Conservation (phyloP, 2,329 filamentous ascomycete species). For the Cytospora leucostoma region DNA sequence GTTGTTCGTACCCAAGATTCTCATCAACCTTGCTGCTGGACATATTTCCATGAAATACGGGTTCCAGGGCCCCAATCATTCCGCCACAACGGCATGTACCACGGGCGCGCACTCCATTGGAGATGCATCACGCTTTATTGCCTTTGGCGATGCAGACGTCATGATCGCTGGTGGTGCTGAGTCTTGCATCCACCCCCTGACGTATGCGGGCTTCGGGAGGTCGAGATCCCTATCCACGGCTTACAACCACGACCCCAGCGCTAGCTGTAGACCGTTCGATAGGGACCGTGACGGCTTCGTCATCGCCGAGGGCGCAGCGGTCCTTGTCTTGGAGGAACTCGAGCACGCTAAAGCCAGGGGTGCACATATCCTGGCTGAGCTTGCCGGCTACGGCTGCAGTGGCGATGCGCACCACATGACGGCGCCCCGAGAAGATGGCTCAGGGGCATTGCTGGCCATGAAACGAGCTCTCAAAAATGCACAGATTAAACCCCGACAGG, state of each 20-base stretch:
- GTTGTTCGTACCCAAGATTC: conserved; percentile 85
- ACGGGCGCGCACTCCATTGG: conserved; percentile 94
- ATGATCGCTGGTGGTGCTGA: conserved; percentile 97
- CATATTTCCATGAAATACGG: conserved; percentile 93
- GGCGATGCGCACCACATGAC: conserved; percentile 95
- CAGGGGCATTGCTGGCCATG: conserved; percentile 84
- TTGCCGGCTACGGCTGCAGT: conserved; percentile 86
- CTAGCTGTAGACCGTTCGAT: conserved; percentile 87
- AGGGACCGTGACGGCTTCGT: conserved; percentile 80
- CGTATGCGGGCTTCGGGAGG: conserved; percentile 87
- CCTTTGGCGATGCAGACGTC: conserved; percentile 87
- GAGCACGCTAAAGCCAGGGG: conserved; percentile 81
- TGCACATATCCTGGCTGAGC: conserved; percentile 83
- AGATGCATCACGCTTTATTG: conserved; percentile 89
- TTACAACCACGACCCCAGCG: conserved; percentile 71
- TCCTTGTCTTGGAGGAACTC: conserved; percentile 85
- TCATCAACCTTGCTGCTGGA: conserved; percentile 94
- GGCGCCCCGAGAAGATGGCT: conserved; percentile 78
- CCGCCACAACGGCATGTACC: conserved; percentile 91
- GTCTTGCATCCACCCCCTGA: conserved; percentile 92
- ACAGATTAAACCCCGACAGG: conserved; percentile 63
- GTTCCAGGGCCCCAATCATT: conserved; percentile 88
- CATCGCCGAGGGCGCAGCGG: conserved; percentile 86
- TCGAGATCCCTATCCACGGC: conserved; percentile 82
- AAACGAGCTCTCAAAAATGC: conserved; percentile 76